Evolutionary conservation across 257 asterid genomes (phyloP).

Genomic region (Ocimum tenuiflorum): DNA sequence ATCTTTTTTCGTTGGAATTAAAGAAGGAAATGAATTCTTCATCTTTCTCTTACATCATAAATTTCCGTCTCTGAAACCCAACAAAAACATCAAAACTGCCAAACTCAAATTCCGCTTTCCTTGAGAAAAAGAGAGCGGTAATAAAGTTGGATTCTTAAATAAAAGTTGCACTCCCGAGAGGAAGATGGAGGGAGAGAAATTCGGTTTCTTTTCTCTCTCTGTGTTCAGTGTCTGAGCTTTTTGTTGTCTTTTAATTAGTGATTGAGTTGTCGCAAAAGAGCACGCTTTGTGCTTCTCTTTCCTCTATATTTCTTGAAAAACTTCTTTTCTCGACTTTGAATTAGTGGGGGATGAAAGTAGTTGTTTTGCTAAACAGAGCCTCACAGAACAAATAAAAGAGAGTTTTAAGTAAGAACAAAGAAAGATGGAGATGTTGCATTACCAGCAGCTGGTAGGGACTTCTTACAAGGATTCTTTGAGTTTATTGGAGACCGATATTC

Average conservation of each 20-base stretch:
- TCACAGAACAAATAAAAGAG: not conserved
- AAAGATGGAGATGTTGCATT: constrained; percentile 58
- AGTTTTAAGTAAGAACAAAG: not conserved
- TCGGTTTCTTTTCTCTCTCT: constrained; percentile 17
- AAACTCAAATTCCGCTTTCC: constrained; percentile 29
- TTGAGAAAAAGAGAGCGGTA: not conserved
- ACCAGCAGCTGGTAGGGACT: constrained; percentile 46
- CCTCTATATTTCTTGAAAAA: constrained; percentile 9
- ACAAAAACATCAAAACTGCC: constrained; percentile 26
- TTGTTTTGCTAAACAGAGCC: constrained; percentile 19
- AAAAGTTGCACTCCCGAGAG: constrained; percentile 12
- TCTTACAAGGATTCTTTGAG: constrained; percentile 61
- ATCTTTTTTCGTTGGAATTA: constrained; percentile 25
- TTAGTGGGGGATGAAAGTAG: constrained; percentile 7
- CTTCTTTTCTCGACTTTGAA: constrained; percentile 17
- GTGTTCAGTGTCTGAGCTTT: constrained; percentile 18
- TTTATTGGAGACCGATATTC: constrained; percentile 72
- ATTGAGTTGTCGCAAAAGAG: constrained; percentile 21
- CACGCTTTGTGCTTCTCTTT: constrained; percentile 30
- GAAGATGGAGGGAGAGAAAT: constrained; percentile 9
- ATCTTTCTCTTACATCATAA: constrained; percentile 21
- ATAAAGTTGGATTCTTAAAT: constrained; percentile 25
- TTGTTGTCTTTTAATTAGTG: constrained; percentile 26
- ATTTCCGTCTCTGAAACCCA: constrained; percentile 28
- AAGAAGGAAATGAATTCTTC: constrained; percentile 20